phyloP scores from a whole-genome alignment of 2,329 filamentous ascomycete species.

The Rhynchosporium agropyri region DNA sequence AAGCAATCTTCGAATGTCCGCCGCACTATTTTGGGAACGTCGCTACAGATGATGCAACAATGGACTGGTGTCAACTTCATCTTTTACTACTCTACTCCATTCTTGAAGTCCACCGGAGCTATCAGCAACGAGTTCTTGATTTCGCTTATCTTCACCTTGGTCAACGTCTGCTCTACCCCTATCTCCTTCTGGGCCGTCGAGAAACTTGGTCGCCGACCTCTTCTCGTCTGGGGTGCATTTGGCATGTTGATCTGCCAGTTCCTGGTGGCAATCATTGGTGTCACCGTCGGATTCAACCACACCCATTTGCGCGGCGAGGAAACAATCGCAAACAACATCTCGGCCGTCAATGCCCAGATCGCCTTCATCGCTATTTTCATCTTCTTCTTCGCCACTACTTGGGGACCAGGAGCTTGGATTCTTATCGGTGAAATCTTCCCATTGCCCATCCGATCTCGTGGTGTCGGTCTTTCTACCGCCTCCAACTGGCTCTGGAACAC shows the following conservation, averaged over 20 bases:
- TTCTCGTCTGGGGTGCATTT: slow-evolving; percentile 76
- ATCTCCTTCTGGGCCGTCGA: slow-evolving; percentile 88
- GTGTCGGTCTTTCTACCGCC: slow-evolving; percentile 83
- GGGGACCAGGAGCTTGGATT: slow-evolving; percentile 77
- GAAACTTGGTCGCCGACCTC: slow-evolving; percentile 74
- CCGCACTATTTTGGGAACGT: slow-evolving; percentile 70
- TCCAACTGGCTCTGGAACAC: slow-evolving; percentile 92
- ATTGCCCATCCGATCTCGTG: slow-evolving; percentile 83
- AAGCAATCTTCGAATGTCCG: slow-evolving; percentile 65
- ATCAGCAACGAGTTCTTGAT: slow-evolving; percentile 81
- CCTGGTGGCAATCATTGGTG: slow-evolving; percentile 77
- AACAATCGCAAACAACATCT: slow-evolving; percentile 55
- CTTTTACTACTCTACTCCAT: slow-evolving; percentile 84
- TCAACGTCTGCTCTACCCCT: slow-evolving; percentile 85
- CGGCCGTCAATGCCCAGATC: slow-evolving; percentile 68
- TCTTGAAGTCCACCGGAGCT: slow-evolving; percentile 78
- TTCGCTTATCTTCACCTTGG: slow-evolving; percentile 80
- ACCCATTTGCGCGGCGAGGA: slow-evolving; percentile 4
- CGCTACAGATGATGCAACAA: slow-evolving; percentile 81
- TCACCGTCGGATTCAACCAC: slow-evolving; percentile 52
- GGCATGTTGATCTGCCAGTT: slow-evolving; percentile 88
- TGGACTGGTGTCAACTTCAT: slow-evolving; percentile 85
- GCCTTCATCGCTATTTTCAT: slow-evolving; percentile 91
- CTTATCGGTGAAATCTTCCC: slow-evolving; percentile 91
- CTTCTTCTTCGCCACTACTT: slow-evolving; percentile 88